Percentiles rank a stretch among this genome's conserved stretches.
Conservation (phyloP, 805 yeast genomes). For the Starmerella cellae region DNA sequence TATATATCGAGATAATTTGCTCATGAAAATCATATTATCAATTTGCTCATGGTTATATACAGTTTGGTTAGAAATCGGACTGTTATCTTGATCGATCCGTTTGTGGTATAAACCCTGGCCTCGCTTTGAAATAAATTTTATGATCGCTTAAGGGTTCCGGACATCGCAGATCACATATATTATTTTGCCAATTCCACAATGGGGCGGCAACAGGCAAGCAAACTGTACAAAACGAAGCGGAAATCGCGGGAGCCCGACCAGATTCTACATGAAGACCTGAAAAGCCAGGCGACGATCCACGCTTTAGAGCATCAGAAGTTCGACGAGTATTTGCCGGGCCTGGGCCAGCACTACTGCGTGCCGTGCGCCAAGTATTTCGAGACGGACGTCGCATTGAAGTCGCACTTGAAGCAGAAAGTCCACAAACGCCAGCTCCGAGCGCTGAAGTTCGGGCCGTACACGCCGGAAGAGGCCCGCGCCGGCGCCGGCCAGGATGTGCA, state of each 20-base stretch:
- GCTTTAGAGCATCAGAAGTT: slow-evolving; percentile 56
- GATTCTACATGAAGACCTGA: slow-evolving; percentile 57
- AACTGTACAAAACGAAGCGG: slow-evolving; percentile 60
- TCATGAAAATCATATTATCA: too few species aligned
- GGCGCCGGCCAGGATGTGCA: slow-evolving; percentile 70
- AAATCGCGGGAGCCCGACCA: slow-evolving; percentile 53
- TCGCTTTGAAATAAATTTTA: not conserved
- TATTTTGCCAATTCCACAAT: not conserved
- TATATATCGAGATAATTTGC: too few species aligned
- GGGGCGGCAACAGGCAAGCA: slow-evolving; percentile 23
- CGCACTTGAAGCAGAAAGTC: slow-evolving; percentile 61
- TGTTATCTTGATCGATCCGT: too few species aligned
- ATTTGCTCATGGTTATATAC: too few species aligned
- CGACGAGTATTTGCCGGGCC: slow-evolving; percentile 83
- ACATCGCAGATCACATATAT: not conserved
- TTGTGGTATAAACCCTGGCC: not conserved
- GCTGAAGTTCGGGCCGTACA: slow-evolving; percentile 65
- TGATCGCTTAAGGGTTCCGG: not conserved
- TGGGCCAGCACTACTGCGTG: slow-evolving; percentile 88
- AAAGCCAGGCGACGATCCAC: slow-evolving; percentile 48
- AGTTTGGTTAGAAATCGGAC: too few species aligned
- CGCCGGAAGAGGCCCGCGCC: slow-evolving; percentile 80
- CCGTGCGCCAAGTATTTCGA: slow-evolving; percentile 91
- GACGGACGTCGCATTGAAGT: slow-evolving; percentile 53
- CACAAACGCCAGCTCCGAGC: slow-evolving; percentile 81